phyloP scores from a whole-genome alignment of 1,139 yeast species.

The Scheffersomyces stambukii region DNA sequence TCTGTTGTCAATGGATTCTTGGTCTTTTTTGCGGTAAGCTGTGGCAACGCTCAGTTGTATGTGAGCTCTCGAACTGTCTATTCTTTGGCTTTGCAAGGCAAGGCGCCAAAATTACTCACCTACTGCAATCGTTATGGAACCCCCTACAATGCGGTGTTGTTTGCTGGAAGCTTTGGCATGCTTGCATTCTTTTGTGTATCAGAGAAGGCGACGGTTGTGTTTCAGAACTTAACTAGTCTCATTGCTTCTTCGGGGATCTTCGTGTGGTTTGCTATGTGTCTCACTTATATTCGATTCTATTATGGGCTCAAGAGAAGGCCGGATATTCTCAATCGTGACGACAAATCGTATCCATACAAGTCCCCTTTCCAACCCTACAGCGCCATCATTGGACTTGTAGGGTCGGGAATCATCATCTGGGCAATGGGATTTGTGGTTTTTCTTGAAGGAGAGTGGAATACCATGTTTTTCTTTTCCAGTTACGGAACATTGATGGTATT shows the following conservation, averaged over 20 bases:
- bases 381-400: conserved; percentile 63
- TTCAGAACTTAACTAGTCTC: conserved; percentile 59
- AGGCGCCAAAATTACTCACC: conserved; percentile 60
- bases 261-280: conserved; percentile 80
- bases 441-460: conserved; percentile 57
- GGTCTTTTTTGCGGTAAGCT: conserved; percentile 70
- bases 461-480: conserved; percentile 60
- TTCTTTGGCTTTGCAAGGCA: conserved; percentile 66
- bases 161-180: conserved; percentile 57
- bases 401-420: conserved; percentile 51
- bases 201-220: conserved; percentile 58
- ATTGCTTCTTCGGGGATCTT: conserved; percentile 69
- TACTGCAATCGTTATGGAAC: conserved; percentile 63
- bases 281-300: conserved; percentile 67
- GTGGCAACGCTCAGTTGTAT: conserved; percentile 74
- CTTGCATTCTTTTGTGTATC: conserved; percentile 59
- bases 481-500: conserved; percentile 64
- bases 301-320: conserved; percentile 64
- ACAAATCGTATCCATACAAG: conserved; percentile 67
- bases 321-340: conserved; percentile 59
- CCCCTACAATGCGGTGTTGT: conserved; percentile 66
- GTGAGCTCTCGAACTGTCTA: conserved; percentile 78
- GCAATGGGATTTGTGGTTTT: conserved; percentile 72
- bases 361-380: conserved; percentile 76
- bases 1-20: conserved; percentile 62